Conservation (phyloP, 805 yeast genomes). For the Nakazawaea ishiwadae region DNA sequence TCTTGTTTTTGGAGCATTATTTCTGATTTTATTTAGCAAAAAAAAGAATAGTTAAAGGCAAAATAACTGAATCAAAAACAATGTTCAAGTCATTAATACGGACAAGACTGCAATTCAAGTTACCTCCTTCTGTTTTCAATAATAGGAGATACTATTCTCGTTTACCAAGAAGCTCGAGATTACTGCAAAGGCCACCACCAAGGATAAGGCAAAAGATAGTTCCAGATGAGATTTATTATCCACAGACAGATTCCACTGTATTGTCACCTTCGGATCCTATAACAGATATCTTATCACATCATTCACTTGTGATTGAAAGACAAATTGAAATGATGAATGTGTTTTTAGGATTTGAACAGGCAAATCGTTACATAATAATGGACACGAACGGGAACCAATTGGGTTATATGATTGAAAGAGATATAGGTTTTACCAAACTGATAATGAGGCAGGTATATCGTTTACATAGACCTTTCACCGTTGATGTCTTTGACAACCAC, state of each 20-base stretch:
- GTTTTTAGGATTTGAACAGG: slow-evolving; percentile 87
- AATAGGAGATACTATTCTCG: slow-evolving; percentile 7
- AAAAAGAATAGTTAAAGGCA: too few relatives aligned
- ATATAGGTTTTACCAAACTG: slow-evolving; percentile 60
- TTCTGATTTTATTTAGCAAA: too few relatives aligned
- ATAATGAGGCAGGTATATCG: slow-evolving; percentile 80
- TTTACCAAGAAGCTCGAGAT: slow-evolving; percentile 2
- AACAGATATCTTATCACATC: slow-evolving; percentile 62
- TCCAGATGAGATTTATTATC: slow-evolving; percentile 9
- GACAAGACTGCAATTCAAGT: not conserved
- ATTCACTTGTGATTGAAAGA: slow-evolving; percentile 83
- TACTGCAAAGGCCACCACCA: slow-evolving; percentile 3
- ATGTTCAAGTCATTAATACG: too few relatives aligned
- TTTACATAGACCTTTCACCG: slow-evolving; percentile 80
- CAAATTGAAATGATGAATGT: slow-evolving; percentile 86
- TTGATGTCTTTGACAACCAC: slow-evolving; percentile 62
- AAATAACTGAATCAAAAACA: too few relatives aligned
- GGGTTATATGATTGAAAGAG: slow-evolving; percentile 82
- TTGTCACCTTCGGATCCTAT: slow-evolving; percentile 56
- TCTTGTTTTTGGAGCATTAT: too few relatives aligned
- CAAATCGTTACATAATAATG: slow-evolving; percentile 71
- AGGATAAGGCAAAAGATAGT: slow-evolving; percentile 7
- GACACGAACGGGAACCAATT: slow-evolving; percentile 68
- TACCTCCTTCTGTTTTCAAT: not conserved
- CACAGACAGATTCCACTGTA: slow-evolving; percentile 18